Percentiles rank a stretch among this genome's conserved stretches.
Evolutionary conservation across 2,329 filamentous ascomycete genomes (phyloP).

Genomic region (Xylariales sp.): DNA sequence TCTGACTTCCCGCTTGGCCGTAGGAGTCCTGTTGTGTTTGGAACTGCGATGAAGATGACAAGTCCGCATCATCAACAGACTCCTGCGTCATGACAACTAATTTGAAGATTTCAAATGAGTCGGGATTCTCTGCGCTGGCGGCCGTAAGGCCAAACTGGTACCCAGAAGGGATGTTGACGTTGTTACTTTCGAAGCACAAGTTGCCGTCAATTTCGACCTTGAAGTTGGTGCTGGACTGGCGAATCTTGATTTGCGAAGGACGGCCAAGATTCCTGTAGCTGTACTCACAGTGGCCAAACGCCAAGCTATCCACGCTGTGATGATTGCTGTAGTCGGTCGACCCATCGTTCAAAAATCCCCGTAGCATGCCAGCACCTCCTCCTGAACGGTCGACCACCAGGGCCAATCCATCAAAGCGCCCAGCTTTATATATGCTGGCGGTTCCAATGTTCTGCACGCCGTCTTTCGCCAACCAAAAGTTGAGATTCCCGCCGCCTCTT

Average conservation of each 20-base stretch:
- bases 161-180: constrained; percentile 71
- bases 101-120: constrained; percentile 93
- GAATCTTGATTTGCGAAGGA: constrained; percentile 73
- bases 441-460: constrained; percentile 62
- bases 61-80: constrained; percentile 27
- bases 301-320: constrained; percentile 73
- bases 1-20: constrained; percentile 19
- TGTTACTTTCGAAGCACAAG: constrained; percentile 78
- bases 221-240: constrained; percentile 60
- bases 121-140: constrained; percentile 83
- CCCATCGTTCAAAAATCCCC: constrained; percentile 93
- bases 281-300: constrained; percentile 91
- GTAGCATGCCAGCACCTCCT: constrained; percentile 71
- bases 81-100: constrained; percentile 65
- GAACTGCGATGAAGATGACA: constrained; percentile 25
- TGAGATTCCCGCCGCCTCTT: constrained; percentile 80
- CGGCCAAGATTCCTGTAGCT: constrained; percentile 87
- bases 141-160: constrained; percentile 87
- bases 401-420: constrained; percentile 84
- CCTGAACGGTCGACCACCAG: constrained; percentile 83
- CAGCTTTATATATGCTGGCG: constrained; percentile 78
- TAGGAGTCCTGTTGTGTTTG: constrained; percentile 26
- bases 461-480: constrained; percentile 83
- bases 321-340: constrained; percentile 72
- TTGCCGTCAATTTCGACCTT: constrained; percentile 76